Evolutionary conservation across 805 yeast genomes (phyloP), one percentile per base, ranked within the genome.

Genomic region (Scheffersomyces coipomensis): DNA sequence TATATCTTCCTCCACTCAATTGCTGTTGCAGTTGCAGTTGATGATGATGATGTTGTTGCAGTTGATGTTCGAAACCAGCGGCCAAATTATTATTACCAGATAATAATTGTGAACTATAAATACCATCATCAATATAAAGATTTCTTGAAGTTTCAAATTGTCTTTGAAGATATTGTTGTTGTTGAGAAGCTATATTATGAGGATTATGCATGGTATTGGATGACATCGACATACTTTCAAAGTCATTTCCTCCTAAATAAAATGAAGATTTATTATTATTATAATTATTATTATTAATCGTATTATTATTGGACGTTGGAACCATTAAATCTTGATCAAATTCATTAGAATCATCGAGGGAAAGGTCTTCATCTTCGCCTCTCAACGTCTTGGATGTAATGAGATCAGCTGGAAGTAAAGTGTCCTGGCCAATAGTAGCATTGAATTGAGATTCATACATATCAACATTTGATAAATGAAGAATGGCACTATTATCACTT

Each of bases 1-100:
- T 32, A 21, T 15, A 18, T 34, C 55, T 39, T 44, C 56, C 33
- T 50, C 59, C 12, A 55, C 33, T 16, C 6, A 15, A 33, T 22
- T 33, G 35, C 9, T 5, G 19, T 6, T 33, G 30, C 7, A 12
- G 19, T 16, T 22, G 34, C 25, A 5, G 26, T 21, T 33, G 37
- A 10, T 26, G 16, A 16, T 27, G 24, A 19, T 25, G 30, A 17
- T 30, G 33, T 27, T 18, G 37, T 15, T 21, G 35, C 11, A 19
- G 34, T 10, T 15, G 17, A 11, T 24, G 39, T 16, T 19, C 27
- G 19, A 17, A 27, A 4, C 16, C 13, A 4, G 13, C 16, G 15
- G 29, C 34, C 19, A 29, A 26, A 15, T 29, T 19, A 9, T 16
- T 40, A 25, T 24, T 24, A 24, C 27, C 27, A 24, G 27, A 24